Evolutionary conservation across 2,329 filamentous ascomycete genomes (phyloP), one percentile per base, ranked within the genome.

Genomic region (Aureobasidium sp.): DNA sequence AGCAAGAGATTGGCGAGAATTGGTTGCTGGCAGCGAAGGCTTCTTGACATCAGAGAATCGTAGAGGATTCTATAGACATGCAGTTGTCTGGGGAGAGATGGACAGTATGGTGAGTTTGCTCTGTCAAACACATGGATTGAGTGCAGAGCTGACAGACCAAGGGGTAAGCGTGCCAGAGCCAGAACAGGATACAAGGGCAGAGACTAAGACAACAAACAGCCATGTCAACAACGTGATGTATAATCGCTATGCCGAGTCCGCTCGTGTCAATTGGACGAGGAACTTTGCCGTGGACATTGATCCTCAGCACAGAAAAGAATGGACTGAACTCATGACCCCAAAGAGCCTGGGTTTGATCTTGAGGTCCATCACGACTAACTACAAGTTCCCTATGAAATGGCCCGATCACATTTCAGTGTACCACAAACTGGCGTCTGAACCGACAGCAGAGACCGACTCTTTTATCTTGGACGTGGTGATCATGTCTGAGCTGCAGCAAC

Each of bases 201-300:
- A 58, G 7, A 12, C 44, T 59, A 26, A 50, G 29, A 41, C 10
- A 12, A 37, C 17, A 6, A 32, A 77, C 85, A 84, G 86, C 53
- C 91, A 96, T 73, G 88, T 96, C 53, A 96, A 96, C 73, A 96
- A 96, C 68, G 86, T 92, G 65, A 84, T 84, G 66, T 96, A 96
- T 74, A 86, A 89, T 68, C 84, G 88, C 64, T 96, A 90, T 73
- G 91, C 91, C 39, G 92, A 97, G 73, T 87, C 87, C 6, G 87
- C 86, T 4, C 83, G 92, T 39, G 83, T 93, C 36, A 90, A 91
- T 69, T 96, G 89, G 87, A 81, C 86, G 29, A 79, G 80, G 62
- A 87, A 91, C 69, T 87, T 90, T 67, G 88, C 85, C 5, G 75
- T 80, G 2, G 76, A 84, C 64, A 77, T 85, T 51, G 86, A 91